Conservation (phyloP, 2,329 filamentous ascomycete species). For the Xylariaceae sp. region DNA sequence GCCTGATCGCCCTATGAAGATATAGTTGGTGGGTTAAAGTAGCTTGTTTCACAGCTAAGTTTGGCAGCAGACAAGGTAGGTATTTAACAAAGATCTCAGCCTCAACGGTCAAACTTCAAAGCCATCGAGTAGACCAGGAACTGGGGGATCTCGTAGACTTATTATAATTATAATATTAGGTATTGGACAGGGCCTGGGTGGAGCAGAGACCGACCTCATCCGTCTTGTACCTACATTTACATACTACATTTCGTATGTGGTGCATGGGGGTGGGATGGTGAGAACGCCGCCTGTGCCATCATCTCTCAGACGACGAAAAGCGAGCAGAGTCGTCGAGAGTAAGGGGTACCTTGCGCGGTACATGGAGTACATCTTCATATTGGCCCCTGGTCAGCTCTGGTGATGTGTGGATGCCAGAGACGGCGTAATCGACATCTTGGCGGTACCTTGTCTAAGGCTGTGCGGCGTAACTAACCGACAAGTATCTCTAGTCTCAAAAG, state of each 20-base stretch:
- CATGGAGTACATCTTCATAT: conserved; percentile 14
- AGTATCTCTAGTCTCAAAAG: neutral
- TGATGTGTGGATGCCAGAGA: neutral
- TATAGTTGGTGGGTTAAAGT: conserved; percentile 19
- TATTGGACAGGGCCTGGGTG: conserved; percentile 20
- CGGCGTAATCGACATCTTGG: too few species aligned
- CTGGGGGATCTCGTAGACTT: conserved; percentile 24
- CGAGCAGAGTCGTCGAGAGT: too few species aligned
- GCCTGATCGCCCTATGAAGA: conserved; percentile 16
- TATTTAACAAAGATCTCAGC: conserved; percentile 28
- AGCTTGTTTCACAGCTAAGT: conserved; percentile 21
- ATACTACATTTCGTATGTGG: conserved; percentile 11
- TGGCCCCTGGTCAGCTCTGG: neutral
- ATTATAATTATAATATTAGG: conserved; percentile 22
- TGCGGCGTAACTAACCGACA: neutral
- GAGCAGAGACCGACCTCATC: conserved; percentile 19
- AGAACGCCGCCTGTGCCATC: conserved; percentile 24
- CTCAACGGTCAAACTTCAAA: conserved; percentile 21
- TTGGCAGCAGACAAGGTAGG: conserved; percentile 23
- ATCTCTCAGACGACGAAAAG: conserved; percentile 14
- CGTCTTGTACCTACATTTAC: too few species aligned
- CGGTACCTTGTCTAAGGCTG: neutral
- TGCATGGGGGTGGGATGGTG: conserved; percentile 21
- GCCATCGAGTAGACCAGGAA: conserved; percentile 19
- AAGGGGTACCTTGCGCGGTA: conserved; percentile 3